Conservation (phyloP, 1,139 yeast species). For the Saccharomycopsis phalli region DNA sequence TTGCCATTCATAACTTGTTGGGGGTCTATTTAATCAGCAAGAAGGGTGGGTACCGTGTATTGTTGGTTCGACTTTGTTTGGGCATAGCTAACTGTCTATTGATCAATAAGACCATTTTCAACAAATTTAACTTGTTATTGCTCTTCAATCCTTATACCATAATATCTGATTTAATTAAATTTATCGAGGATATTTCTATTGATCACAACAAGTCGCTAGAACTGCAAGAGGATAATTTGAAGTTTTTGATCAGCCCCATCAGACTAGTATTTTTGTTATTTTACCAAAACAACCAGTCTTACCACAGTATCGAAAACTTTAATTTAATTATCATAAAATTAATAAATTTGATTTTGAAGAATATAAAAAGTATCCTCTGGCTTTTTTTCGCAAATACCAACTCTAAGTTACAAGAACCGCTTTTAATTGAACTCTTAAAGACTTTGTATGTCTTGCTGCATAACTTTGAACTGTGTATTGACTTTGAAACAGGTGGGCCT, state of each 20-base stretch:
- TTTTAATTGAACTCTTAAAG: slow-evolving; percentile 12
- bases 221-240: not conserved
- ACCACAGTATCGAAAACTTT: slow-evolving; percentile 2
- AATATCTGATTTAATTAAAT: slow-evolving; percentile 3
- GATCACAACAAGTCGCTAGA: not conserved
- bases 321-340: not conserved
- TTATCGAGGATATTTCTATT: slow-evolving; percentile 1
- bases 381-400: slow-evolving; percentile 6
- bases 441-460: slow-evolving; percentile 7
- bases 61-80: slow-evolving; percentile 4
- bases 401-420: slow-evolving; percentile 2
- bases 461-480: slow-evolving; percentile 4
- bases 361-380: slow-evolving; percentile 13
- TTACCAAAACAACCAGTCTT: slow-evolving; percentile 3
- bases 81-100: slow-evolving; percentile 9
- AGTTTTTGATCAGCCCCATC: slow-evolving; percentile 9
- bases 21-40: not conserved
- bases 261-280: slow-evolving; percentile 9
- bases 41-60: slow-evolving; percentile 1
- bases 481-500: not conserved
- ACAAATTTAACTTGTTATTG: not conserved
- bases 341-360: slow-evolving; percentile 5
- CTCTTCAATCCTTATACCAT: slow-evolving; percentile 2
- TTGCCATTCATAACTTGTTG: slow-evolving; percentile 5
- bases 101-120: slow-evolving; percentile 9